Evolutionary conservation across 306 rosid species (phyloP), one percentile per base, ranked within the genome.

Genomic region (Nissolia schottii): DNA sequence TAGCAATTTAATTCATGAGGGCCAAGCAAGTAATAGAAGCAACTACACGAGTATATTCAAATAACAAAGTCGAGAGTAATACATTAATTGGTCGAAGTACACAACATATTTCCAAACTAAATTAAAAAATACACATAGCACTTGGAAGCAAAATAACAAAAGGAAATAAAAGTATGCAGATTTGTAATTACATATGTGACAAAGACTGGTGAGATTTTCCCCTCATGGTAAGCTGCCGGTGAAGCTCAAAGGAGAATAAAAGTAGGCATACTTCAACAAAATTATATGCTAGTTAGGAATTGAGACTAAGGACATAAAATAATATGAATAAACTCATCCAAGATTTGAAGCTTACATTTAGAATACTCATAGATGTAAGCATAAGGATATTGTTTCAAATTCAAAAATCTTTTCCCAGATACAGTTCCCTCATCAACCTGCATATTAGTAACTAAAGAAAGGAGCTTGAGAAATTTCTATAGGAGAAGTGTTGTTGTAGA

Each of bases 171-270:
- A 45, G 31, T 1, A 20, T 61, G 22, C 3, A 64, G 66, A 31
- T 75, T 60, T 50, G 71, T 49, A 19, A 73, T 41, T 73, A 85
- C 97, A 45, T 93, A 93, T 96, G 38, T 67, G 77, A 88, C 84
- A 32, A 93, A 78, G 76, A 90, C 24, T 79, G 87, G 67, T 73
- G 79, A 73, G 96, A 83, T 79, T 80, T 81, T 23, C 79, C 87
- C 77, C 53, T 79, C 60, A 75, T 64, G 81, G 80, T 22, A 77
- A 89, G 89, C 67, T 80, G 87, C 6, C 85, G 87, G 70, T 87
- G 96, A 78, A 93, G 95, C 86, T 86, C 97, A 48, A 78, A 84
- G 51, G 98, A 77, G 86, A 86, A 90, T 50, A 93, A 84, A 77
- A 90, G 82, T 35, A 91, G 51, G 62, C 83, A 91, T 56, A 89